These are phyloP conservation scores for Eucalyptus rudis DNA, from an alignment of 345 rosid genomes.

Conservation along the genomic window DNA sequence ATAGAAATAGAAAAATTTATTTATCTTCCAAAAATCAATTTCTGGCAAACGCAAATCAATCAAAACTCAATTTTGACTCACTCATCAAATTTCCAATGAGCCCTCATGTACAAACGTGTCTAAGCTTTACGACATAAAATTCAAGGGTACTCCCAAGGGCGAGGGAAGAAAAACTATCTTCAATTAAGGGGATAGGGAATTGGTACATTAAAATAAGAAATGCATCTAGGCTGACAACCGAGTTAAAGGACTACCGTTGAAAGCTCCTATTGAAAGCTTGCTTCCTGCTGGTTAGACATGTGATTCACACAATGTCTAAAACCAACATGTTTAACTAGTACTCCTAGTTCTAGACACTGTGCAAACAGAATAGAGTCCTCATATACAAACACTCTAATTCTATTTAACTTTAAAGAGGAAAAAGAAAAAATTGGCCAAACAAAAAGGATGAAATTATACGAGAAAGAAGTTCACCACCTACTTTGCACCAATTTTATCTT, in stretches of 20 bases:
- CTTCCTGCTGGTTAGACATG: rapidly evolving
- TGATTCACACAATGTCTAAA: rapidly evolving
- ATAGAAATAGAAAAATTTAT: no score
- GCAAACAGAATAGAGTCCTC: rapidly evolving
- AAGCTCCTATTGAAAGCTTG: no score
- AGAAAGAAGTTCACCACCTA: neutral
- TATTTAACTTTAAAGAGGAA: neutral
- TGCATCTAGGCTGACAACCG: rapidly evolving
- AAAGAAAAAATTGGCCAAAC: neutral
- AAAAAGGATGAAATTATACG: neutral
- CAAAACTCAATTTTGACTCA: neutral
- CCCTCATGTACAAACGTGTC: no score
- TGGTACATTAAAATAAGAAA: rapidly evolving
- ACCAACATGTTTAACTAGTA: rapidly evolving
- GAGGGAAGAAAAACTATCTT: no score
- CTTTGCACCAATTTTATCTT: neutral
- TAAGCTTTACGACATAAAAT: rapidly evolving
- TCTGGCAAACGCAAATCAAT: rapidly evolving
- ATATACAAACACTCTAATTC: neutral
- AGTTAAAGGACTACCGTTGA: no score
- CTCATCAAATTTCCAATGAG: rapidly evolving
- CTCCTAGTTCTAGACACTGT: no score
- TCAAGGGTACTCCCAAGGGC: rapidly evolving
- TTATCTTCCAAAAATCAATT: rapidly evolving
- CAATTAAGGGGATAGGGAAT: rapidly evolving